Conservation (phyloP, 352 stramenopile species). For the Pythium phragmitis region DNA sequence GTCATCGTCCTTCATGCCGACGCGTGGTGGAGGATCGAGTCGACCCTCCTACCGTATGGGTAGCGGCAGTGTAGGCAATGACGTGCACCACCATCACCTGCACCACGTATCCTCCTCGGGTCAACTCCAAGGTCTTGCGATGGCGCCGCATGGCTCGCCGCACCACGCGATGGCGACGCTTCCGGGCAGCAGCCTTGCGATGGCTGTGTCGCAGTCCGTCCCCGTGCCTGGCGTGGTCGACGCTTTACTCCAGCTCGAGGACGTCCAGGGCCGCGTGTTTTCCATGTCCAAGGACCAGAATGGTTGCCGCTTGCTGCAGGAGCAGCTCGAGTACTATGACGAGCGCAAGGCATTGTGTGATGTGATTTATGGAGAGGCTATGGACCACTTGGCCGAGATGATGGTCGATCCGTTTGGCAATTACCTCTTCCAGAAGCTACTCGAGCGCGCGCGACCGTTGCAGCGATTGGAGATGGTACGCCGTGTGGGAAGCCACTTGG, state of each 20-base stretch:
- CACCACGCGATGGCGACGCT: constrained; percentile 11
- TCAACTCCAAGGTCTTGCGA: not conserved
- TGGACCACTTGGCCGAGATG: constrained; percentile 95
- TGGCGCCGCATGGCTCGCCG: constrained; percentile 12
- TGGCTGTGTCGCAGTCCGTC: not conserved
- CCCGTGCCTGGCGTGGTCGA: constrained; percentile 14
- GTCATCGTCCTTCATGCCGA: constrained; percentile 18
- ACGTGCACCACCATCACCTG: not conserved
- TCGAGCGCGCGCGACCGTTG: constrained; percentile 91
- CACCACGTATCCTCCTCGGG: constrained; percentile 1
- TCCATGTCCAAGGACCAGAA: constrained; percentile 96
- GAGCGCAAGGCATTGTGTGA: constrained; percentile 90
- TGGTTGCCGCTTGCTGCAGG: constrained; percentile 95
- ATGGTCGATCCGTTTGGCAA: constrained; percentile 99
- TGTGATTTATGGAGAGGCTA: constrained; percentile 96
- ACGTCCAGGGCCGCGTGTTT: constrained; percentile 79
- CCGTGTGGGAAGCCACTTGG: constrained; percentile 92
- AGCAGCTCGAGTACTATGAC: constrained; percentile 92
- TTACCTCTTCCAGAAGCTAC: constrained; percentile 99
- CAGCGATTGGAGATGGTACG: constrained; percentile 92
- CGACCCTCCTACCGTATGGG: constrained; percentile 14
- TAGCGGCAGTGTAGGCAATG: not conserved
- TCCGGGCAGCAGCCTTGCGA: constrained; percentile 1
- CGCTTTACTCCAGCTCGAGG: constrained; percentile 51
- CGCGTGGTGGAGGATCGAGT: constrained; percentile 9